Conservation (phyloP, 2,329 filamentous ascomycete species). For the Colletotrichum trifolii region DNA sequence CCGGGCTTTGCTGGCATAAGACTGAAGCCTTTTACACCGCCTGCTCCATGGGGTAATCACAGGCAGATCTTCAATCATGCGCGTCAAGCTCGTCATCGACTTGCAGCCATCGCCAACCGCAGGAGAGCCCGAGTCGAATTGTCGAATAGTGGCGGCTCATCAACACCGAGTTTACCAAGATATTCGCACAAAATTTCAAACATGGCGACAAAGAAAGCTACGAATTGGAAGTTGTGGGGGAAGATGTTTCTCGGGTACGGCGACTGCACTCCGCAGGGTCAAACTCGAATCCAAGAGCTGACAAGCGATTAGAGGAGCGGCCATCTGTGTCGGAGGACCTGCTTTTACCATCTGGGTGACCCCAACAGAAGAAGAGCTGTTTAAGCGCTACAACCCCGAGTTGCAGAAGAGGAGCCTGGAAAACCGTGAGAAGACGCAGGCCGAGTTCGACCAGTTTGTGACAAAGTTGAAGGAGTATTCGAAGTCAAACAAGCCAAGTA, state of each 20-base stretch:
- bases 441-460: slow-evolving; percentile 93
- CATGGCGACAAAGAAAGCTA: slow-evolving; percentile 57
- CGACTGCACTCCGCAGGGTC: not conserved
- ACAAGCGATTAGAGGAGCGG: slow-evolving; percentile 67
- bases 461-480: slow-evolving; percentile 85
- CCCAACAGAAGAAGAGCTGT: slow-evolving; percentile 91
- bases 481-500: slow-evolving; percentile 92
- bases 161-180: not conserved
- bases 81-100: slow-evolving; percentile 36
- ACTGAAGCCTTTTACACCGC: slow-evolving; percentile 14
- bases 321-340: slow-evolving; percentile 84
- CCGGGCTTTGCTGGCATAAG: not conserved
- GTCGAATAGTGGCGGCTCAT: not conserved
- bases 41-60: slow-evolving; percentile 5
- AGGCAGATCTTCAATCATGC: slow-evolving; percentile 30
- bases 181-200: not conserved
- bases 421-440: slow-evolving; percentile 76
- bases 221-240: slow-evolving; percentile 67
- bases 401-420: slow-evolving; percentile 91
- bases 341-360: slow-evolving; percentile 82
- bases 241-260: slow-evolving; percentile 78
- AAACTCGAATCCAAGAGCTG: not conserved
- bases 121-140: not conserved
- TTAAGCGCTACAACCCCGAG: slow-evolving; percentile 92
- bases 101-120: not conserved